These are phyloP conservation scores for Murraya koenigii DNA, from an alignment of 345 rosid genomes.

Conservation along the genomic window DNA sequence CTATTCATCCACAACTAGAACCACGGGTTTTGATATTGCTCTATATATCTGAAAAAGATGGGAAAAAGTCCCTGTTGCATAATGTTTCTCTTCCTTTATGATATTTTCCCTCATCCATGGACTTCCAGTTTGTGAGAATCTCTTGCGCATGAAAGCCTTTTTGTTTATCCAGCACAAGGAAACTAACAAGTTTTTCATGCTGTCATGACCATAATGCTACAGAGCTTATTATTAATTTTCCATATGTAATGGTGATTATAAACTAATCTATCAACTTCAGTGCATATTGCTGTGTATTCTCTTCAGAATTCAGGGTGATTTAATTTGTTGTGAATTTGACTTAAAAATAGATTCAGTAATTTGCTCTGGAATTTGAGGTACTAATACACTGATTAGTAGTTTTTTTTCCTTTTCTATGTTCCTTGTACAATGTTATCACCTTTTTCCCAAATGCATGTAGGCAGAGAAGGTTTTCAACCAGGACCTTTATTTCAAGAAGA, in stretches of 20 bases:
- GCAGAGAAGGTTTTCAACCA: slow-evolving; percentile 98
- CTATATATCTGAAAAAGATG: neutral
- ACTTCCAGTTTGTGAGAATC: neutral
- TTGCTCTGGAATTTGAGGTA: neutral
- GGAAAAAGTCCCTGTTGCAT: neutral
- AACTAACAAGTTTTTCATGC: neutral
- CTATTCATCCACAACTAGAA: neutral
- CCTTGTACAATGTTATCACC: neutral
- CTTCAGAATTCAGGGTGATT: neutral
- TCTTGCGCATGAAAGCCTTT: neutral
- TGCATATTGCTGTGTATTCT: neutral
- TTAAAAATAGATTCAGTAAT: neutral
- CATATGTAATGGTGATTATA: neutral
- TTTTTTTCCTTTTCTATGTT: neutral
- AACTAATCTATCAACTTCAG: neutral
- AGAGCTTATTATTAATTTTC: neutral
- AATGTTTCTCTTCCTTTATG: neutral
- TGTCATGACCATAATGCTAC: neutral
- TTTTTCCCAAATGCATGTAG: slow-evolving; percentile 28
- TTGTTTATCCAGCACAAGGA: neutral
- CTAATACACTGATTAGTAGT: neutral
- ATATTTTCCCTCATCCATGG: neutral
- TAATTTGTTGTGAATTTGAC: neutral
- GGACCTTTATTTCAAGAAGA: slow-evolving; percentile 86
- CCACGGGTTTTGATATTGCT: neutral